Base-by-base conservation (phyloP, 306 rosid species). In the Medicago ruthenica region DNA sequence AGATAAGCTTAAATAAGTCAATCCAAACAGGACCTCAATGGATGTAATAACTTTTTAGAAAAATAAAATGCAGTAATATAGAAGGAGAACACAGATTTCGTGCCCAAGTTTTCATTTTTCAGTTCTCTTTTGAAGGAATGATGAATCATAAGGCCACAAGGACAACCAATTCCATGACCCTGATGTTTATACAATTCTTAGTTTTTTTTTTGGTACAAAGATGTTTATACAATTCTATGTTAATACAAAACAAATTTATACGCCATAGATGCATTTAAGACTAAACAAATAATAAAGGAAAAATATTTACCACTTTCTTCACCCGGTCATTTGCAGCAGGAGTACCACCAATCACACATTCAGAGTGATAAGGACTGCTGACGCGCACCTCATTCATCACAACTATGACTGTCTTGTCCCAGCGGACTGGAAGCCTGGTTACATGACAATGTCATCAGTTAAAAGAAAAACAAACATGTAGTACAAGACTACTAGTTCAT, bases 321-420 rank as follows among this genome's bases (percentile, higher is more conserved):
- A 95, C 99, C 76, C 99, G 85, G 4, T 92, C 99, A 70, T 90
- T 95, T 83, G 98, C 99, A 80, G 97, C 98, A 77, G 98, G 86
- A 67, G 99, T 88, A 61, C 99, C 99, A 83, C 99, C 99, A 79
- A 81, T 80, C 72, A 95, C 99, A 80, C 92, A 92, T 70, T 92
- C 99, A 4, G 98, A 82, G 68, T 85, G 88, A 86, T 95, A 95
- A 18, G 99, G 99, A 71, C 93, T 90, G 89, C 89, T 60, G 31
- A 95, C 97, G 10, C 98, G 93, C 54, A 95, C 97, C 80, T 89
- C 96, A 58, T 95, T 88, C 99, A 95, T 87, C 84, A 95, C 99
- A 87, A 95, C 96, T 78, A 95, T 95, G 65, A 78, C 88, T 27
- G 97, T 90, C 91, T 90, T 90, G 86, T 95, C 99, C 99, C 99